A percentile compares a stretch with the other conserved stretches of the same genome.
Conservation (phyloP, 1,284 basidiomycete genomes). For the Microbotryum intermedium region DNA sequence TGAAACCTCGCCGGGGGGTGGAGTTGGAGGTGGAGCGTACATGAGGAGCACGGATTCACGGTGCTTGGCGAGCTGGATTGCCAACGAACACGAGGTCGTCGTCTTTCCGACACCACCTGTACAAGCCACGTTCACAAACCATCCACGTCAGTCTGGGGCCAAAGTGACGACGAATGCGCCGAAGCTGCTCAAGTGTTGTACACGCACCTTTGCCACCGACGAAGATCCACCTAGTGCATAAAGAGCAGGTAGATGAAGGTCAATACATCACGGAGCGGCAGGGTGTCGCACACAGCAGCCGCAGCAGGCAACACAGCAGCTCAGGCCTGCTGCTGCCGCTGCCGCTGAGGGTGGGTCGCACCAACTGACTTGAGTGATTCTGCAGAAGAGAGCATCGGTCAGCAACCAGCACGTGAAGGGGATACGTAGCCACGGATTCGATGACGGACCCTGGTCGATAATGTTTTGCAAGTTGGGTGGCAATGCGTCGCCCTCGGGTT, state of each 20-base stretch:
- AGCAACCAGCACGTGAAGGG: not conserved
- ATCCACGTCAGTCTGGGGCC: not conserved
- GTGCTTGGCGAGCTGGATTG: constrained; percentile 79
- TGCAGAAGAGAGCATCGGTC: not conserved
- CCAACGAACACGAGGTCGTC: constrained; percentile 87
- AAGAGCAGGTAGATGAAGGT: not conserved
- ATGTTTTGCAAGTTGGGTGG: constrained; percentile 26
- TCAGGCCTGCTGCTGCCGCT: not conserved
- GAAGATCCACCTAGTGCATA: constrained; percentile 35
- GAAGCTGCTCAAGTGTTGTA: not conserved
- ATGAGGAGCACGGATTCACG: constrained; percentile 89
- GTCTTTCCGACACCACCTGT: constrained; percentile 63
- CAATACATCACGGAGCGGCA: too few relatives aligned
- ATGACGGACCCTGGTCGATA: constrained; percentile 26
- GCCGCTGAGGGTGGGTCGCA: not conserved
- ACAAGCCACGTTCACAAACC: too few relatives aligned
- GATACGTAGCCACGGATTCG: not conserved
- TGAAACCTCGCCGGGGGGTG: too few relatives aligned
- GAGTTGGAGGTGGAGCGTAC: constrained; percentile 49
- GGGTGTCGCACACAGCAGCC: too few relatives aligned
- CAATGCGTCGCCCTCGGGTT: constrained; percentile 27
- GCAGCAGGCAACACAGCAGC: not conserved
- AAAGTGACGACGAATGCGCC: not conserved
- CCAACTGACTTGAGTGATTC: constrained; percentile 8
- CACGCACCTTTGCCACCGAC: constrained; percentile 30